Evolutionary conservation across 257 asterid species (phyloP).

Genomic region (Pogostemon cablin): DNA sequence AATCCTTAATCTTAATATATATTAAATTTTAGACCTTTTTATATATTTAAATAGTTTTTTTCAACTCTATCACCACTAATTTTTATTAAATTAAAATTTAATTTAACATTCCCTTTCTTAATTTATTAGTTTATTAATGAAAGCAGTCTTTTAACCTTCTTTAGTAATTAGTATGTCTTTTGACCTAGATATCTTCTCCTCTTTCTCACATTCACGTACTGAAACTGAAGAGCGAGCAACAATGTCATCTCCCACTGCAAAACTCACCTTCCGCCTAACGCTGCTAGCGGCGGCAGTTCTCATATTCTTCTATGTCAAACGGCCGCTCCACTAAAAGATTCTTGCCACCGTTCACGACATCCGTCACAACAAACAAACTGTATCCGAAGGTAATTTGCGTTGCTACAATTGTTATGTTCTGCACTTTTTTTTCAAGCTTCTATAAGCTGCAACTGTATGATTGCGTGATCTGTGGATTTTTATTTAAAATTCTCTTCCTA

Average conservation of each 20-base stretch:
- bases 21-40: too few relatives aligned
- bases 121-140: too few relatives aligned
- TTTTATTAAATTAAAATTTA: too few relatives aligned
- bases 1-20: too few relatives aligned
- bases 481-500: not conserved
- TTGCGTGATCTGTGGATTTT: not conserved
- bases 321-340: slow-evolving; percentile 90
- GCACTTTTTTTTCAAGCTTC: not conserved
- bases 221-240: slow-evolving; percentile 25
- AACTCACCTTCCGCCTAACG: slow-evolving; percentile 53
- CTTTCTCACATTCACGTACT: slow-evolving; percentile 18
- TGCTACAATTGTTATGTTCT: not conserved
- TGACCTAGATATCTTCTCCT: not conserved
- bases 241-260: slow-evolving; percentile 55
- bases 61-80: too few relatives aligned
- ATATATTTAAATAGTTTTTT: too few relatives aligned
- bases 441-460: slow-evolving; percentile 18
- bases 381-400: slow-evolving; percentile 56
- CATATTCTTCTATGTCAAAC: slow-evolving; percentile 64
- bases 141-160: too few relatives aligned
- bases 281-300: slow-evolving; percentile 41
- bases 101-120: too few relatives aligned
- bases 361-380: slow-evolving; percentile 83
- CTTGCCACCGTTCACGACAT: slow-evolving; percentile 87
- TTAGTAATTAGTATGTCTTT: too few relatives aligned